phyloP scores from a whole-genome alignment of 2,329 filamentous ascomycete species.

The Colletotrichum tofieldiae region DNA sequence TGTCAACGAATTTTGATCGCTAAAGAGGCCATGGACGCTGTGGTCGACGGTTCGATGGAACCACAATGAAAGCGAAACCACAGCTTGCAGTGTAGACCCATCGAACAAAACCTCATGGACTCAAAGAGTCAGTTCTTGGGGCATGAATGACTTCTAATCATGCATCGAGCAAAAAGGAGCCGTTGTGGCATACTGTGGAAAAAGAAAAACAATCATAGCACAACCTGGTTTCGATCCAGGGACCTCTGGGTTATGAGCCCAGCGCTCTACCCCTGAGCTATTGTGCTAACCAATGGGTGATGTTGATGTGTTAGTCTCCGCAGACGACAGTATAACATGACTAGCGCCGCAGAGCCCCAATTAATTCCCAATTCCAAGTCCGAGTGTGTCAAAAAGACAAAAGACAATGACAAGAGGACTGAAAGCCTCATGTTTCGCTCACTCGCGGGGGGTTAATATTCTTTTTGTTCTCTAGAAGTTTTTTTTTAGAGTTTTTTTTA shows the following conservation, averaged over 20 bases:
- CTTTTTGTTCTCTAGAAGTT: neutral
- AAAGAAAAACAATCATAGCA: neutral
- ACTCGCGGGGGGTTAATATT: too few species aligned
- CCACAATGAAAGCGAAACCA: too few species aligned
- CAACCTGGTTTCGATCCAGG: slow-evolving; percentile 10
- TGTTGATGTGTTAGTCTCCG: too few species aligned
- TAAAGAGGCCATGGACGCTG: neutral
- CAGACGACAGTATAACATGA: too few species aligned
- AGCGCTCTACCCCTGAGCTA: slow-evolving; percentile 44
- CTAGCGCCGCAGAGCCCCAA: neutral
- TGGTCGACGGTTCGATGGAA: neutral
- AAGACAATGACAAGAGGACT: neutral
- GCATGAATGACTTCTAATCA: too few species aligned
- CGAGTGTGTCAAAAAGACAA: neutral
- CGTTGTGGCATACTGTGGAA: fast-evolving
- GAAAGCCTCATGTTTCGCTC: neutral
- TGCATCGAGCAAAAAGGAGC: neutral
- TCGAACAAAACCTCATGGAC: too few species aligned
- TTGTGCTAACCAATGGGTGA: slow-evolving; percentile 10
- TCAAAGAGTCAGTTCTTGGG: neutral
- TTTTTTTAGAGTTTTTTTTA: too few species aligned
- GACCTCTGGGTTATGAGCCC: slow-evolving; percentile 45
- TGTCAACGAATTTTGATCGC: neutral
- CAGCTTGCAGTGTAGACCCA: too few species aligned
- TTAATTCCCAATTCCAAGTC: neutral